Evolutionary conservation across 352 stramenopile genomes (phyloP).

Genomic region (Pythium vanterpoolii): DNA sequence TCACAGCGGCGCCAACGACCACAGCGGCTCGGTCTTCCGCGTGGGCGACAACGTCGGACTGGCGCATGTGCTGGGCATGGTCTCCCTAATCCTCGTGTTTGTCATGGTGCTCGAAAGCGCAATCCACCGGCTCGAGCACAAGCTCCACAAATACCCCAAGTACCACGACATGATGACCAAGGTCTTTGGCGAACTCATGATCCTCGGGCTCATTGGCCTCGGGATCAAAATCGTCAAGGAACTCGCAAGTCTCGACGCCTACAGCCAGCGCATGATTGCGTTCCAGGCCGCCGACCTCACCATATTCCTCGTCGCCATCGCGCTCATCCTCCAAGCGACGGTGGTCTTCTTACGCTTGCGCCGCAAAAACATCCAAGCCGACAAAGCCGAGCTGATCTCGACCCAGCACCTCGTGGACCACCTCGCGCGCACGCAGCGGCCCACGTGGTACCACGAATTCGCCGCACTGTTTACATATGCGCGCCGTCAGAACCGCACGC

Average conservation of each 20-base stretch:
- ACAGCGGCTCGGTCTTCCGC: constrained; percentile 45
- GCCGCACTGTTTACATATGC: neutral
- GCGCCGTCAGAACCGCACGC: neutral
- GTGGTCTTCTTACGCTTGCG: constrained; percentile 29
- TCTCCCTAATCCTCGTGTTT: constrained; percentile 48
- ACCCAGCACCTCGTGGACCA: constrained; percentile 24
- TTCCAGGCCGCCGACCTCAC: constrained; percentile 37
- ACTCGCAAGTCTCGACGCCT: constrained; percentile 10
- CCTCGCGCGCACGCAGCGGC: constrained; percentile 2
- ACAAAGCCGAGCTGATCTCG: constrained; percentile 28
- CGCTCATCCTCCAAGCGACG: constrained; percentile 29
- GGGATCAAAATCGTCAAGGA: constrained; percentile 37
- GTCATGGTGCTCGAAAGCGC: constrained; percentile 45
- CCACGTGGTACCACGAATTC: constrained; percentile 5
- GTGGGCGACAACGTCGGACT: constrained; percentile 55
- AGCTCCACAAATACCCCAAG: constrained; percentile 49
- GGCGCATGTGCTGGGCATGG: constrained; percentile 42
- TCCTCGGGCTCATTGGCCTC: constrained; percentile 33
- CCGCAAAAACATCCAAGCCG: constrained; percentile 27
- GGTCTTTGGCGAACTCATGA: constrained; percentile 34
- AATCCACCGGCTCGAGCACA: constrained; percentile 48
- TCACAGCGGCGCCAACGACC: neutral
- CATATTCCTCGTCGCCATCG: constrained; percentile 31
- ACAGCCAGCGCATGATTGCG: constrained; percentile 24
- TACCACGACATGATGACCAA: constrained; percentile 73